Evolutionary conservation across 2,329 filamentous ascomycete species (phyloP).

Genomic region (Ophiostoma sp.): DNA sequence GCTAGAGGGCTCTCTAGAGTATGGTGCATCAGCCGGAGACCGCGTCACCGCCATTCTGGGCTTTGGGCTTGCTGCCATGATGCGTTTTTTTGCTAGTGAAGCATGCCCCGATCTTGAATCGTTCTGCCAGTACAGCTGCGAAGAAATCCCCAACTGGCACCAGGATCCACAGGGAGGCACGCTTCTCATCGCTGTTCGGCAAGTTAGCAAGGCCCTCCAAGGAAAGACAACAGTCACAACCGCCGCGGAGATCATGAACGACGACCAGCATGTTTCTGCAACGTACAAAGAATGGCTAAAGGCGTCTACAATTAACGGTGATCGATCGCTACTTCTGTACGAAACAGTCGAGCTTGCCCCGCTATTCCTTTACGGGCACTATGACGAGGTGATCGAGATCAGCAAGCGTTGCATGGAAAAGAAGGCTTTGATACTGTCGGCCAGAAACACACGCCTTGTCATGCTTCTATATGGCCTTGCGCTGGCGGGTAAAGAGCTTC

Average conservation of each 20-base stretch:
- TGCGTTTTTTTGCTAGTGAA: slow-evolving; percentile 65
- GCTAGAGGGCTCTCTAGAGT: slow-evolving; percentile 62
- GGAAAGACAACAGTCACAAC: slow-evolving; percentile 60
- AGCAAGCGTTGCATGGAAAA: slow-evolving; percentile 47
- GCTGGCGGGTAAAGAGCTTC: slow-evolving; percentile 48
- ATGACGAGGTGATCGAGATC: slow-evolving; percentile 53
- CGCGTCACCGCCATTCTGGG: slow-evolving; percentile 66
- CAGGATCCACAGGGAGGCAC: slow-evolving; percentile 66
- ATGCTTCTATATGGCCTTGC: slow-evolving; percentile 58
- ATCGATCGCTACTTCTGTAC: slow-evolving; percentile 62
- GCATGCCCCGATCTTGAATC: slow-evolving; percentile 64
- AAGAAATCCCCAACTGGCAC: slow-evolving; percentile 69
- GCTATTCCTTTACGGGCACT: slow-evolving; percentile 59
- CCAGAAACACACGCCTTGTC: slow-evolving; percentile 52
- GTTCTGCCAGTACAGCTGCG: slow-evolving; percentile 65
- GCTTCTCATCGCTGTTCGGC: slow-evolving; percentile 60
- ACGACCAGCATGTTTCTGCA: slow-evolving; percentile 58
- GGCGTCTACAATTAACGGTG: slow-evolving; percentile 51
- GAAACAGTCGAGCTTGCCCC: slow-evolving; percentile 60
- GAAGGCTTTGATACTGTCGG: slow-evolving; percentile 52
- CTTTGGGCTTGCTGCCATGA: slow-evolving; percentile 60
- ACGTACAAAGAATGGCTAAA: slow-evolving; percentile 56
- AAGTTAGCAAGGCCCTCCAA: slow-evolving; percentile 64
- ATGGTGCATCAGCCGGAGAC: slow-evolving; percentile 62
- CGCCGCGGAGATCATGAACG: slow-evolving; percentile 56